phyloP scores from a whole-genome alignment of 1,284 basidiomycete genomes.

The Microstroma glucosiphilum region DNA sequence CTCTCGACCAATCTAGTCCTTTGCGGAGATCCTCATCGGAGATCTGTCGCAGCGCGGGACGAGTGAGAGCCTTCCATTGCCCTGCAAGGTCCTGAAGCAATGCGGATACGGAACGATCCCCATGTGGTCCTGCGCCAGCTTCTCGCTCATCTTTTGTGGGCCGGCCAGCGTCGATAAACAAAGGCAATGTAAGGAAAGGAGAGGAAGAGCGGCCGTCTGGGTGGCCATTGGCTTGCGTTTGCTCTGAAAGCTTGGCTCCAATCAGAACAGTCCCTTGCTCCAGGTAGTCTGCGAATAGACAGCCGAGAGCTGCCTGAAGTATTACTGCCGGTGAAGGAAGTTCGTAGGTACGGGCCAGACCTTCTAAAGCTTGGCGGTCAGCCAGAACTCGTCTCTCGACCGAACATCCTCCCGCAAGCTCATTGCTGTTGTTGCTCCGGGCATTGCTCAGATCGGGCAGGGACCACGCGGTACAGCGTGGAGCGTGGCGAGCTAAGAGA shows the following conservation, averaged over 20 bases:
- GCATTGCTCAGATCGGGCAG: conserved; percentile 7
- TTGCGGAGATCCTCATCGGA: not conserved
- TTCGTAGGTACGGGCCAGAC: not conserved
- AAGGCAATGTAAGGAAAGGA: not conserved
- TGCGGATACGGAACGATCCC: not conserved
- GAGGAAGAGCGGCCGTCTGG: too few species aligned
- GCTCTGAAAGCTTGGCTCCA: conserved; percentile 5
- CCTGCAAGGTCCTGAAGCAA: conserved; percentile 2
- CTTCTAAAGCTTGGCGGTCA: not conserved
- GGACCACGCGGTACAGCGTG: not conserved
- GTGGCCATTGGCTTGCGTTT: not conserved
- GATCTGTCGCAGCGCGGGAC: not conserved
- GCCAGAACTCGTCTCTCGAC: not conserved
- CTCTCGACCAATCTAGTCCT: conserved; percentile 2
- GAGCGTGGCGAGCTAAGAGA: conserved; percentile 13
- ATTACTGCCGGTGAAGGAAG: conserved; percentile 6
- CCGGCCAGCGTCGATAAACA: conserved; percentile 7
- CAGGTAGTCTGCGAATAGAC: conserved; percentile 10
- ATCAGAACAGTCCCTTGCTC: conserved; percentile 10
- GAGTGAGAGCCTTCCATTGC: not conserved
- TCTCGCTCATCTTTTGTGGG: not conserved
- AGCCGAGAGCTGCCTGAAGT: conserved; percentile 12
- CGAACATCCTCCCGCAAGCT: not conserved
- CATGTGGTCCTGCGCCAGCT: not conserved
- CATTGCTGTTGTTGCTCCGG: not conserved